Evolutionary conservation across 2,329 filamentous ascomycete genomes (phyloP).

Genomic region (Cordyceps fumosorosea): DNA sequence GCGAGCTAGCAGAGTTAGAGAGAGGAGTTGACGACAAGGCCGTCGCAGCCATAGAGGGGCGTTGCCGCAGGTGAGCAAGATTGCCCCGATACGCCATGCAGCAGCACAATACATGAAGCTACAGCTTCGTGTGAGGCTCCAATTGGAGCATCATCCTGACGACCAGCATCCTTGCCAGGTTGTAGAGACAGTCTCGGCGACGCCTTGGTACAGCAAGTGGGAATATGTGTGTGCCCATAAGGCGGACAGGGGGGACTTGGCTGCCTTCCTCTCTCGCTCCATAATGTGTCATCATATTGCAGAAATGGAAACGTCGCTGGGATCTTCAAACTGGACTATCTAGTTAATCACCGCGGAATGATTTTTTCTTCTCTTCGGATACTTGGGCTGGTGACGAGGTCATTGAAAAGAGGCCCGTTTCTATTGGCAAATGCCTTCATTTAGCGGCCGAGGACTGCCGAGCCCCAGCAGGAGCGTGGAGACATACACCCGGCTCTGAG

Average conservation of each 20-base stretch:
- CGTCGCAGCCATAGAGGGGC: not conserved
- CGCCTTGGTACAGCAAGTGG: not conserved
- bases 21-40: not conserved
- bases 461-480: not conserved
- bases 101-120: not conserved
- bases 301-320: not conserved
- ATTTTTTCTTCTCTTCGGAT: not conserved
- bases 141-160: not conserved
- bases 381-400: constrained; percentile 8
- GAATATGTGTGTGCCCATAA: not conserved
- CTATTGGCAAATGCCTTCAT: not conserved
- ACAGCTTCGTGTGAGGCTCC: not conserved
- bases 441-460: not conserved
- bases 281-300: constrained; percentile 11
- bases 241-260: not conserved
- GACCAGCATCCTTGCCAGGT: not conserved
- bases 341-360: not conserved
- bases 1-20: not conserved
- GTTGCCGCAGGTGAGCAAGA: not conserved
- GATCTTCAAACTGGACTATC: not conserved
- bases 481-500: not conserved
- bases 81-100: constrained; percentile 7
- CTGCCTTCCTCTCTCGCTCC: not conserved
- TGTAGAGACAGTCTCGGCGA: not conserved
- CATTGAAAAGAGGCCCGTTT: not conserved